Evolutionary conservation across 345 rosid species (phyloP).

Genomic region (Gossypium bickii): DNA sequence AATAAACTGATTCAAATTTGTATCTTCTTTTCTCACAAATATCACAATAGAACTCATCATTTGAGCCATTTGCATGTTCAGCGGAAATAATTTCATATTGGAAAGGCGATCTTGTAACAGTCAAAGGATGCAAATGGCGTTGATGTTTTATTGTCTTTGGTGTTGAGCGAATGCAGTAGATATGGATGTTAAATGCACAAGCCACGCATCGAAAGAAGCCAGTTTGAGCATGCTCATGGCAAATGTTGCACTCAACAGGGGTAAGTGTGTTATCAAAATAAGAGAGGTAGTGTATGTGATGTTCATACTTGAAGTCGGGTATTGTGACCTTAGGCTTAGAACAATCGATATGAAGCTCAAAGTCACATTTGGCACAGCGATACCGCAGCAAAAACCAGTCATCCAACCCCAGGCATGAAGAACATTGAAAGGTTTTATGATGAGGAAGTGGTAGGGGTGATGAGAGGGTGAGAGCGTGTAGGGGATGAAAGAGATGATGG

Average conservation of each 20-base stretch:
- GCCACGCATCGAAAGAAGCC: neutral
- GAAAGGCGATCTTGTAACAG: neutral
- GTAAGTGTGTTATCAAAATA: neutral
- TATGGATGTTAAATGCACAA: neutral
- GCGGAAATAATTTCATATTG: neutral
- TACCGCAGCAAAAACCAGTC: neutral
- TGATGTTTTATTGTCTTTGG: neutral
- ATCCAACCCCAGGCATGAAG: neutral
- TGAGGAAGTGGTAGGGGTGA: neutral
- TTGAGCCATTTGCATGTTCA: neutral
- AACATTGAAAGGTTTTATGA: neutral
- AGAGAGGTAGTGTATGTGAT: neutral
- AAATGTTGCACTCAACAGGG: neutral
- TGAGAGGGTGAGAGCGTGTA: constrained; percentile 3
- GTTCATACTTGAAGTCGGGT: neutral
- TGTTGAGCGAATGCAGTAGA: constrained; percentile 3
- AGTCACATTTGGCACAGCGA: neutral
- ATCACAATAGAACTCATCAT: constrained; percentile 6
- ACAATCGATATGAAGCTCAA: neutral
- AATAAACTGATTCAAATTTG: neutral
- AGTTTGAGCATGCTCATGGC: neutral
- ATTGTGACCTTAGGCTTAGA: neutral
- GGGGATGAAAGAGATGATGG: neutral
- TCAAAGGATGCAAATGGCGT: neutral
- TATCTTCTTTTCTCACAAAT: neutral